Evolutionary conservation across 768 basidiomycete species (phyloP).

Genomic region (Clathrus columnatus): DNA sequence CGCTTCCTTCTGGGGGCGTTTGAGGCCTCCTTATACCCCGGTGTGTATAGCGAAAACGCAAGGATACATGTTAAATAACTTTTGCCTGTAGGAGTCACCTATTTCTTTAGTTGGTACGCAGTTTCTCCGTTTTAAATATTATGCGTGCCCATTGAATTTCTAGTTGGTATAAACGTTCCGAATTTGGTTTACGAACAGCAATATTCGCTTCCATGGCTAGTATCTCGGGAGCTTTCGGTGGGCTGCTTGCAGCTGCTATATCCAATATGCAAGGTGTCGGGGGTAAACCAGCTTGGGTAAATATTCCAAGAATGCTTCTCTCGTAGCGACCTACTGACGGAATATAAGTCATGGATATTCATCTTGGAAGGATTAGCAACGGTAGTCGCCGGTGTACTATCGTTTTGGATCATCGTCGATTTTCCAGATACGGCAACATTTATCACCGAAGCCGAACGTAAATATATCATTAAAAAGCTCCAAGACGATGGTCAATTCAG

Average conservation of each 20-base stretch:
- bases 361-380: constrained; percentile 69
- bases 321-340: not conserved
- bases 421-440: constrained; percentile 72
- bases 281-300: not conserved
- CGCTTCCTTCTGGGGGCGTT: constrained; percentile 41
- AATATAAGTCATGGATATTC: constrained; percentile 51
- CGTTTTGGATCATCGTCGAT: constrained; percentile 69
- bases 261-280: constrained; percentile 63
- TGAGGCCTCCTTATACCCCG: constrained; percentile 46
- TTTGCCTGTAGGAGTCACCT: not conserved
- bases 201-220: constrained; percentile 78
- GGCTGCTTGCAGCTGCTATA: constrained; percentile 53
- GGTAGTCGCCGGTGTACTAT: constrained; percentile 44
- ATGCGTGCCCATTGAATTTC: not conserved
- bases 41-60: constrained; percentile 54
- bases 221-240: constrained; percentile 67
- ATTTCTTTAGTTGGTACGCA: constrained; percentile 10
- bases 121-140: not conserved
- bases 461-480: constrained; percentile 55
- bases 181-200: constrained; percentile 63
- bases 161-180: constrained; percentile 76
- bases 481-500: constrained; percentile 57
- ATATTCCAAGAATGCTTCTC: not conserved
- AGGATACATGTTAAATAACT: not conserved
- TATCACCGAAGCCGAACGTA: constrained; percentile 56